Base-by-base conservation (phyloP, 345 rosid species). In the Brassica carinata region DNA sequence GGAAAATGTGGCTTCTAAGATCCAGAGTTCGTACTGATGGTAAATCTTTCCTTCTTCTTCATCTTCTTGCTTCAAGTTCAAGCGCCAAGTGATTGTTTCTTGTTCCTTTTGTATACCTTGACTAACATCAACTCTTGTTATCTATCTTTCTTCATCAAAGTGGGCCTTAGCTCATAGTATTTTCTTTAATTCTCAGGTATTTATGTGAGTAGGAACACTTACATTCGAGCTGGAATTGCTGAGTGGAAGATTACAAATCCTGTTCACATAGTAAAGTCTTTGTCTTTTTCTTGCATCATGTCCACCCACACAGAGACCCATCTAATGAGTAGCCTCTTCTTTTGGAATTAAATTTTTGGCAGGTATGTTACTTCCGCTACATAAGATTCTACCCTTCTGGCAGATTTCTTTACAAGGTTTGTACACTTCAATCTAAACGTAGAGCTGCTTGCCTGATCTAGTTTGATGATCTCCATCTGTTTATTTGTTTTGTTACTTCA, bases 11-110 rank as follows among this genome's bases (percentile, higher is more conserved):
- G 99, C 93, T 95, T 72, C 82, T 83, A 38, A 90, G 99, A 82
- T 94, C 99, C 66, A 86, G 98, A 82, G 86, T 93, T 71, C 94
- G 99, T n/a, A 87, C 90, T 34, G 98, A 95, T 89, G 99, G 99
- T 91, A 83, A 77, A 55, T 55, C 61, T 55, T 15, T 77, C 36
- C 71, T 64, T 74, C 2, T 14, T 5, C 13, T 23, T 14, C 9
- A 1, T 65, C 70, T 17, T 23, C 74, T 57, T 6, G 13, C 68
- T 9, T 67, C 45, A 38, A 6, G 2, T 70, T 69, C 55, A 3
- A 17, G 1, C 0, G 34, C 33, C 67, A 30, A 33, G 23, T 67
- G 67, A 15, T 74, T 18, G 5, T 34, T n/a, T 5, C 7, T 48
- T 53, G 13, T 72, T 55, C 26, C 14, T 13, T 7, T 10, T 58